Evolutionary conservation across 2,329 filamentous ascomycete genomes (phyloP).

Genomic region (Amesomyces nigricolor): DNA sequence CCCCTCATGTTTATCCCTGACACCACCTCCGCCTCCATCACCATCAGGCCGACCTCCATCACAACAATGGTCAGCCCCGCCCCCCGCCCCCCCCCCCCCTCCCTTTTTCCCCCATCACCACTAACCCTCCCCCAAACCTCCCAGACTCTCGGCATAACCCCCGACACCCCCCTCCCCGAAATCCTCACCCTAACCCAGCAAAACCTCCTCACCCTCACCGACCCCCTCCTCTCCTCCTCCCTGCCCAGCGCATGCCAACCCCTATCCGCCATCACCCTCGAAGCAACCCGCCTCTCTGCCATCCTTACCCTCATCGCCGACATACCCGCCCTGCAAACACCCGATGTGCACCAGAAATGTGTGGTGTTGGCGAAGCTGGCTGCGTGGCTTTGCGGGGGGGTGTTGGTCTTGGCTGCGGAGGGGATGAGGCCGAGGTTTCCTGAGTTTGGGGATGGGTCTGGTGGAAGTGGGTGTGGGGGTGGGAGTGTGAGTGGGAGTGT

Average conservation of each 20-base stretch:
- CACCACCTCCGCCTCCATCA: background rate
- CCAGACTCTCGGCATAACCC: background rate
- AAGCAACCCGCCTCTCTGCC: constrained; percentile 6
- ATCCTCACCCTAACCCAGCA: constrained; percentile 6
- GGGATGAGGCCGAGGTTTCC: background rate
- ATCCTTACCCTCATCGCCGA: constrained; percentile 6
- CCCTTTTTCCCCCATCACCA: no score
- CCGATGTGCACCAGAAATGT: background rate
- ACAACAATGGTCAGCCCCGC: background rate
- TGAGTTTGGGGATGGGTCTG: no score
- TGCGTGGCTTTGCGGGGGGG: background rate
- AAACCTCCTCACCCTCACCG: constrained; percentile 8
- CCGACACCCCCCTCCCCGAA: background rate
- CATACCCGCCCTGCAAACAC: constrained; percentile 7
- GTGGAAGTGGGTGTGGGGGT: no score
- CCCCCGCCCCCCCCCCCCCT: background rate
- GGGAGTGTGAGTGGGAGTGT: no score
- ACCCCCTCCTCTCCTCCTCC: constrained; percentile 1
- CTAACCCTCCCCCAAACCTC: background rate
- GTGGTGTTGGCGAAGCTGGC: constrained; percentile 2
- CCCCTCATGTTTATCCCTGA: background rate
- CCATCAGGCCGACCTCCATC: background rate
- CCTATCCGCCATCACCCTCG: constrained; percentile 3
- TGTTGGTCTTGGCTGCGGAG: constrained; percentile 20
- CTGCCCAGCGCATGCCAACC: background rate